phyloP scores from a whole-genome alignment of 2,329 filamentous ascomycete species.

The Byssochlamys sp. region DNA sequence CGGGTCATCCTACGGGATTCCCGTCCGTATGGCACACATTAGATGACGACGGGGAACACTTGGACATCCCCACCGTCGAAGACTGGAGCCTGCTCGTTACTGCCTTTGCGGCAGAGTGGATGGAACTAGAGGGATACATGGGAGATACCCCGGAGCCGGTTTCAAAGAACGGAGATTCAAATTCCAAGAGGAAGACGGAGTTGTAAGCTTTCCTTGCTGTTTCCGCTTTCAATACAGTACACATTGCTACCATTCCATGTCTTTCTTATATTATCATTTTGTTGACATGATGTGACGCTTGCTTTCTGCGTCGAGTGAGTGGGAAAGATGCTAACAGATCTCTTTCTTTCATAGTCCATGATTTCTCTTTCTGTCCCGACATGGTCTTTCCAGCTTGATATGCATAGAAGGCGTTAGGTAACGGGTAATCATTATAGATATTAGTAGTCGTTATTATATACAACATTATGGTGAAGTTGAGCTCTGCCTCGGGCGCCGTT shows the following conservation, averaged over 20 bases:
- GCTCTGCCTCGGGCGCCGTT: not conserved
- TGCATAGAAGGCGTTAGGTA: not conserved
- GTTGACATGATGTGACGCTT: not conserved
- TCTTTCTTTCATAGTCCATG: not conserved
- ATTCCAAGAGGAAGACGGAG: slow-evolving; percentile 24
- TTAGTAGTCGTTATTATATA: not conserved
- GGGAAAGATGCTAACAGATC: not conserved
- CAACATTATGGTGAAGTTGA: not conserved
- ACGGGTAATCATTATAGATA: not conserved
- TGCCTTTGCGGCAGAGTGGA: slow-evolving; percentile 82
- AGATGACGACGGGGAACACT: slow-evolving; percentile 70
- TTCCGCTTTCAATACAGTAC: not conserved
- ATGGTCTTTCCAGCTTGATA: not conserved
- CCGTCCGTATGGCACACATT: slow-evolving; percentile 78
- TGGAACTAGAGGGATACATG: slow-evolving; percentile 62
- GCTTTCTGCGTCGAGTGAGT: not conserved
- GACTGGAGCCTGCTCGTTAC: slow-evolving; percentile 83
- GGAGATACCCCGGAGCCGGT: slow-evolving; percentile 2
- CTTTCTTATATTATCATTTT: not conserved
- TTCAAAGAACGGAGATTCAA: slow-evolving; percentile 1
- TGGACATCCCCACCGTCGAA: slow-evolving; percentile 68
- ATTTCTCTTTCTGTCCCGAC: not conserved
- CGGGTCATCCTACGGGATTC: slow-evolving; percentile 49
- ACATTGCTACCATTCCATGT: not conserved
- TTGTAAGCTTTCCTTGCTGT: slow-evolving; percentile 25